Base-by-base conservation (phyloP, 495 filamentous ascomycete genomes). In the Podospora tetraspora region DNA sequence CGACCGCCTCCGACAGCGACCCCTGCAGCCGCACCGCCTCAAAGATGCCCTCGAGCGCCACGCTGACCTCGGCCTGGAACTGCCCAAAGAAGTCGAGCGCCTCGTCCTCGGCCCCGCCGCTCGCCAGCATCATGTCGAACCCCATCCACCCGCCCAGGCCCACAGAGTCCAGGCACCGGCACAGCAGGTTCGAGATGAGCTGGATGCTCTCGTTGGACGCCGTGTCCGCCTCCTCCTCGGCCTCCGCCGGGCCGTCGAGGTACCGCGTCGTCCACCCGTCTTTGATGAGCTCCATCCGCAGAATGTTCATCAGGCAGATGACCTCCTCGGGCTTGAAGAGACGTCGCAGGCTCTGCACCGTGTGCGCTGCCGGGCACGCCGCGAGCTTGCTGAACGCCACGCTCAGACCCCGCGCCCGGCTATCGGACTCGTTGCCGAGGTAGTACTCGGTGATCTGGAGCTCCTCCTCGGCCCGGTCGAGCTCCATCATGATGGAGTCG, bases 91-190 rank as follows among this genome's bases (percentile, higher is more conserved):
- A 84, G 71, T 90, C 87, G 59, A 87, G 85, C 3, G 83, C 79
- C 23, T 84, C 27, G 27, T 66, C 80, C 22, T 74, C 69, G 61
- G 63, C 71, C 63, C 77, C 75, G 3, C 71, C 76, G 23, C 83
- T 81, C 7, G 80, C 78, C n/a, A 83, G 70, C 57, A 83, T 77
- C 5, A 83, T 77, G 30, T 84, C 83, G 43, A 87, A 87, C 8
- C 87, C 80, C 63, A 97, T 86, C 91, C 91, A 97, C 30, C 92
- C 92, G 13, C 85, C 89, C 21, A 91, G 83, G 11, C 93, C 92
- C n/a, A 97, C 85, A 11, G 92, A 88, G 79, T 97, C 93, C 11
- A 97, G 83, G 57, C 91, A 88, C 70, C 89, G 88, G 73, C 86
- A 90, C 37, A 97, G 83, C 9, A 96, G 79, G 64, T 88, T 85